Base-by-base conservation (phyloP, 2,329 filamentous ascomycete genomes). In the Leptographium flavum region DNA sequence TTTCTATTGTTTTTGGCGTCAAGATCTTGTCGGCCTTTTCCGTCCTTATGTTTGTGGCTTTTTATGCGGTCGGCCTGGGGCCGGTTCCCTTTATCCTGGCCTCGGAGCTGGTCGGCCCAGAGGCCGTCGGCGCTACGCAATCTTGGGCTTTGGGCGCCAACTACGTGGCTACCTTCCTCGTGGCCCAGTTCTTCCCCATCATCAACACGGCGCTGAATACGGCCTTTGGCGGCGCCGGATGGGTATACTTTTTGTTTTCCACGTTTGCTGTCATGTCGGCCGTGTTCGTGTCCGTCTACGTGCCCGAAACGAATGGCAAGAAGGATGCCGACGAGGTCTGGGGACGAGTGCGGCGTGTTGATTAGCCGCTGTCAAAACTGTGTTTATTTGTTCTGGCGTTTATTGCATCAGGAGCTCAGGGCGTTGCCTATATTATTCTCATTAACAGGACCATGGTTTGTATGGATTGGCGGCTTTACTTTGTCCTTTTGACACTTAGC, bases 81-180 rank as follows among this genome's bases (percentile, higher is more conserved):
- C 92, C 92, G 0, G 86, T 98, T 1, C 92, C 92, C 0, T 98
- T 96, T 61, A 93, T 96, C 53, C 72, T 98, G 39, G 82, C 88
- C 0, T 88, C 85, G 2, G 92, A 96, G 62, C 74, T 96, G 3
- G 92, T 96, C 1, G 83, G 81, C 0, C 81, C 87, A 13, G 87
- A 94, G 58, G 92, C 90, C 0, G 87, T 95, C 0, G 88, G 90
- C 1, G 87, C 90, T 0, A 83, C 87, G 1, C 92, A 98, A 61
- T 88, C 83, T 47, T 93, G 87, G 74, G 84, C 82, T 1, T 64
- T 96, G 22, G 86, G 79, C 2, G 82, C 85, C 14, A 96, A 92
- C 61, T 96, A 93, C 70, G 70, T 86, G 23, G 83, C 87, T 1
- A 96, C 90, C 0, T 96, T 95, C 57, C 55, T 94, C 21, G 87